Conservation (phyloP, 192 early-diverging fungal genomes). For the Coemansia sp. region DNA sequence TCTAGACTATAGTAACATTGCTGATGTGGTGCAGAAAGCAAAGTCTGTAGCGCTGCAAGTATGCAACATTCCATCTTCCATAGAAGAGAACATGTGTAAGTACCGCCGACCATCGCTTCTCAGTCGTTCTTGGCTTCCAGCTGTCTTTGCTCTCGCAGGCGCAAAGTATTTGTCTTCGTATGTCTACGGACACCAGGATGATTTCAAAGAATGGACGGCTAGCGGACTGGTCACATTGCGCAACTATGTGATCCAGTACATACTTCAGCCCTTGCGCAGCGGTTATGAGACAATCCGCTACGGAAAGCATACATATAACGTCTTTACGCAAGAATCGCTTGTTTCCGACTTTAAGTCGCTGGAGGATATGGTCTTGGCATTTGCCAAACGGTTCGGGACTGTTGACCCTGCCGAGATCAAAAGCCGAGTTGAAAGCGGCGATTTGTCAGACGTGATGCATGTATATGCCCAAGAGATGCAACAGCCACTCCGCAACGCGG, state of each 20-base stretch:
- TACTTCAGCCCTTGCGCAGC: constrained; percentile 70
- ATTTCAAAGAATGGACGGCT: constrained; percentile 54
- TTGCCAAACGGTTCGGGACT: constrained; percentile 61
- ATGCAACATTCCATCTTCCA: constrained; percentile 6
- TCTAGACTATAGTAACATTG: not conserved
- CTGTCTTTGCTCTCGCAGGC: constrained; percentile 39
- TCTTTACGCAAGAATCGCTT: constrained; percentile 75
- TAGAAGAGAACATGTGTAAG: constrained; percentile 17
- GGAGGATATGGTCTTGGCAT: constrained; percentile 87
- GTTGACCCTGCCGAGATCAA: constrained; percentile 59
- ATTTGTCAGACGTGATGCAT: constrained; percentile 75
- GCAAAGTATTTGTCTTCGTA: constrained; percentile 54
- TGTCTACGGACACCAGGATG: constrained; percentile 53
- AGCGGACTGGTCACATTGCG: constrained; percentile 59
- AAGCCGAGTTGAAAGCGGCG: constrained; percentile 69
- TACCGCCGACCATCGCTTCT: constrained; percentile 52
- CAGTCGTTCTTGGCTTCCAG: constrained; percentile 74
- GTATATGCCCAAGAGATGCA: constrained; percentile 78
- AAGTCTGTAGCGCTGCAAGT: constrained; percentile 13
- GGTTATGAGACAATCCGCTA: constrained; percentile 83
- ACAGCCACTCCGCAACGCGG: constrained; percentile 49
- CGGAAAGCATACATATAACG: constrained; percentile 71
- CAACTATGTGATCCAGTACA: constrained; percentile 76
- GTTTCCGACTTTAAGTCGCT: constrained; percentile 81
- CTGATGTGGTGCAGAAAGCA: not conserved